Percentiles rank a stretch among this genome's conserved stretches.
phyloP scores from a whole-genome alignment of 2,329 filamentous ascomycete species.

The Fusarium tanahbumbuense region DNA sequence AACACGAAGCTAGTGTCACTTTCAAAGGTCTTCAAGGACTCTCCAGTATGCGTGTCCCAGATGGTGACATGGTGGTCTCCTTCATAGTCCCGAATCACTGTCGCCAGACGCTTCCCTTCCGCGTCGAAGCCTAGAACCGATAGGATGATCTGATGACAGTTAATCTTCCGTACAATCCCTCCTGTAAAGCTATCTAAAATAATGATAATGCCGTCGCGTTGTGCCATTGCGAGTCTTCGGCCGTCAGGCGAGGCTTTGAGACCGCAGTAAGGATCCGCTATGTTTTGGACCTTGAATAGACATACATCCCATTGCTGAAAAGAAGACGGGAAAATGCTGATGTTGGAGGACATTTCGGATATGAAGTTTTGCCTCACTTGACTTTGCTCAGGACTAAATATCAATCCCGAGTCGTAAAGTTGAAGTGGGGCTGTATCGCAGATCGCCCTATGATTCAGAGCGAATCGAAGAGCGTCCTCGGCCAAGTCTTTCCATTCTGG shows the following conservation, averaged over 20 bases:
- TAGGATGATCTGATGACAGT: rapidly evolving
- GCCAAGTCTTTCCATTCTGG: rapidly evolving
- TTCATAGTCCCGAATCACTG: too few relatives aligned
- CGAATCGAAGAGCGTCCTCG: not conserved
- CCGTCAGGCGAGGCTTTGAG: not conserved
- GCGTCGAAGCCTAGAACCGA: too few relatives aligned
- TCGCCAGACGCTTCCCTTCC: too few relatives aligned
- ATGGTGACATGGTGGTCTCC: too few relatives aligned
- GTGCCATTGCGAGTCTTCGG: not conserved
- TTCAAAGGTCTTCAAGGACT: too few relatives aligned
- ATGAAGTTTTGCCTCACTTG: not conserved
- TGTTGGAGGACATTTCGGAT: rapidly evolving
- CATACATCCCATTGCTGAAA: not conserved
- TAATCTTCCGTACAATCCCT: too few relatives aligned
- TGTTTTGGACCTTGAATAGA: rapidly evolving
- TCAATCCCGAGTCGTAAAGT: not conserved
- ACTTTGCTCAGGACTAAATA: not conserved
- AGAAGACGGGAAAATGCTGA: rapidly evolving
- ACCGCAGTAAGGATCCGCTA: too few relatives aligned
- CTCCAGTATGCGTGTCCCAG: rapidly evolving
- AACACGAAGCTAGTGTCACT: too few relatives aligned
- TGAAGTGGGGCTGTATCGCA: not conserved
- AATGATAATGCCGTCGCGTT: rapidly evolving
- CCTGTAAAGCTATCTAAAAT: too few relatives aligned
- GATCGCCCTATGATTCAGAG: rapidly evolving